Percentiles rank a stretch among this genome's conserved stretches.
Evolutionary conservation across 2,329 filamentous ascomycete species (phyloP).

Genomic region (Colletotrichum chlorophyti): DNA sequence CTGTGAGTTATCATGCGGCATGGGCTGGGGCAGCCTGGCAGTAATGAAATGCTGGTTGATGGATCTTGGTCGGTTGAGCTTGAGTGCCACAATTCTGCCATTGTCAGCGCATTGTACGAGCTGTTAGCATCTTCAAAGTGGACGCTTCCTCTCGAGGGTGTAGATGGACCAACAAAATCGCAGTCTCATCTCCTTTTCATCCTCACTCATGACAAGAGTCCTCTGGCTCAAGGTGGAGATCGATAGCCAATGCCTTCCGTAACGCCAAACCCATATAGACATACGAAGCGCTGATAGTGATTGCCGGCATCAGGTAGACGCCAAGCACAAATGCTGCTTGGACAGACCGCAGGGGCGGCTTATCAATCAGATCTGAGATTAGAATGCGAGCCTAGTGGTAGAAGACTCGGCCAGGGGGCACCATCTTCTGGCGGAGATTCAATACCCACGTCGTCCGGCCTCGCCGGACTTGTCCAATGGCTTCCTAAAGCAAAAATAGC

Average conservation of each 20-base stretch:
- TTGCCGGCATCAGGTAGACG: slow-evolving; percentile 43
- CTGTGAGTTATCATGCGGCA: slow-evolving; percentile 33
- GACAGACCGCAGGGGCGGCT: slow-evolving; percentile 38
- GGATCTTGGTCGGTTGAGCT: slow-evolving; percentile 35
- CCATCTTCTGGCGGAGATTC: slow-evolving; percentile 7
- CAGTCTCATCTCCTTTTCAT: slow-evolving; percentile 33
- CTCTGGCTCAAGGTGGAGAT: slow-evolving; percentile 36
- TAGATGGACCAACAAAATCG: slow-evolving; percentile 40
- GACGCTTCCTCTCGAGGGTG: slow-evolving; percentile 36
- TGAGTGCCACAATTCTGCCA: slow-evolving; percentile 33
- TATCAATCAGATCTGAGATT: slow-evolving; percentile 42
- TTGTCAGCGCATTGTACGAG: background rate
- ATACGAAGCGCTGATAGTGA: slow-evolving; percentile 41
- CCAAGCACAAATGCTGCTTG: slow-evolving; percentile 42
- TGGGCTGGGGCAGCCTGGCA: slow-evolving; percentile 28
- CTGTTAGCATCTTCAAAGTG: too few relatives aligned
- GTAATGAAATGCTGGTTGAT: slow-evolving; percentile 33
- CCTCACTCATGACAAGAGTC: slow-evolving; percentile 30
- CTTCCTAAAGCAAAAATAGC: slow-evolving; percentile 40
- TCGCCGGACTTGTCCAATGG: slow-evolving; percentile 41
- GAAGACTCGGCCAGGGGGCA: slow-evolving; percentile 37
- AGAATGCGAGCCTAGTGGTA: slow-evolving; percentile 37
- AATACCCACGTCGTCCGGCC: slow-evolving; percentile 29
- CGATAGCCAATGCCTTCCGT: slow-evolving; percentile 37
- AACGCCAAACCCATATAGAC: slow-evolving; percentile 39